Evolutionary conservation across 2,329 filamentous ascomycete species (phyloP).

Genomic region (Botrytis paeoniae): DNA sequence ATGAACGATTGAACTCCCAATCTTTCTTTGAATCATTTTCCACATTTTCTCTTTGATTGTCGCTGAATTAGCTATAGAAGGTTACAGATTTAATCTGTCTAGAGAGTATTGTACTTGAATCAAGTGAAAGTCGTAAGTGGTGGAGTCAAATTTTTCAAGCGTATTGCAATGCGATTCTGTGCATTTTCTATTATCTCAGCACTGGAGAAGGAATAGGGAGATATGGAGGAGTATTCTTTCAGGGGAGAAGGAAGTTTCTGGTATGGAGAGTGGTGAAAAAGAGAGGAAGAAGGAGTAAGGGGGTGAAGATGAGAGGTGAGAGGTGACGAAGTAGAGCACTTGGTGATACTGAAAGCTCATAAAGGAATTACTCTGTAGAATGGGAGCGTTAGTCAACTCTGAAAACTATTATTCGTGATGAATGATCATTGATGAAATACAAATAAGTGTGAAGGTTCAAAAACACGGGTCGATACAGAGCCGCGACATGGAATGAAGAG

Average conservation of each 20-base stretch:
- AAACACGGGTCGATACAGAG: neutral
- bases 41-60: neutral
- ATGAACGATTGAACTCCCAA: too few relatives aligned
- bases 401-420: neutral
- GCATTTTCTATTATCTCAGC: neutral
- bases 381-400: accelerated
- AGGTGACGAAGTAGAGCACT: neutral
- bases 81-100: too few relatives aligned
- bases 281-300: neutral
- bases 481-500: neutral
- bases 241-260: neutral
- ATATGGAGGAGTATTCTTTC: accelerated
- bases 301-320: neutral
- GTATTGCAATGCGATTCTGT: neutral
- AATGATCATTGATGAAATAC: too few relatives aligned
- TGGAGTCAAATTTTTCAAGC: neutral
- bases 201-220: neutral
- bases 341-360: neutral
- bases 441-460: neutral
- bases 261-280: neutral
- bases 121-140: neutral
- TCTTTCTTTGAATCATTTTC: too few relatives aligned
- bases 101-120: neutral
- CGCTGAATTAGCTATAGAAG: too few relatives aligned
- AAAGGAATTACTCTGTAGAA: neutral